Conservation (phyloP, 352 stramenopile species). For the Phytophthora colocasiae region DNA sequence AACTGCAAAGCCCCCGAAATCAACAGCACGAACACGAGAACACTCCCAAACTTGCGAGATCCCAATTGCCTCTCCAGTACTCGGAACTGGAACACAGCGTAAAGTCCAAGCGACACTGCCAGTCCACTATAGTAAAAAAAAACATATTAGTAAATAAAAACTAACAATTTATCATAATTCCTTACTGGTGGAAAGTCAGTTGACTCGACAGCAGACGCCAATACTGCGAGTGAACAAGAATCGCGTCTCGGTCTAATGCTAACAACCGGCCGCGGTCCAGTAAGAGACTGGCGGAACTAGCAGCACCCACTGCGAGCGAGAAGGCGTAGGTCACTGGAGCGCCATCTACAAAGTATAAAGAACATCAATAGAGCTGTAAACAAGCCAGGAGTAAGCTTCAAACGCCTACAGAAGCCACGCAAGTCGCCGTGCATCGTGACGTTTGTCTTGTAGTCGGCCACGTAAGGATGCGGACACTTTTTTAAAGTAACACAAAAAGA, state of each 20-base stretch:
- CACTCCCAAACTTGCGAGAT: slow-evolving; percentile 86
- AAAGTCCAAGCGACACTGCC: slow-evolving; percentile 80
- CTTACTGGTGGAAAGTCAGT: slow-evolving; percentile 79
- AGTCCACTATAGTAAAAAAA: slow-evolving; percentile 56
- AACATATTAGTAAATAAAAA: slow-evolving; percentile 19
- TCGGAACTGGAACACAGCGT: slow-evolving; percentile 88
- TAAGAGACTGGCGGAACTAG: slow-evolving; percentile 71
- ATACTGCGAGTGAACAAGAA: slow-evolving; percentile 65
- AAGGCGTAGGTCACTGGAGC: slow-evolving; percentile 83
- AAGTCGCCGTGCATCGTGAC: slow-evolving; percentile 78
- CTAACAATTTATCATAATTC: slow-evolving; percentile 1
- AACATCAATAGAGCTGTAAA: background rate
- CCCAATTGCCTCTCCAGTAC: slow-evolving; percentile 85
- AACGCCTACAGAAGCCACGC: slow-evolving; percentile 79
- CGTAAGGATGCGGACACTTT: slow-evolving; percentile 14
- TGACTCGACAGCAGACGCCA: slow-evolving; percentile 79
- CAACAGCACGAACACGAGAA: slow-evolving; percentile 69
- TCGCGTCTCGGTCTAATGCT: slow-evolving; percentile 56
- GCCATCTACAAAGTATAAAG: slow-evolving; percentile 51
- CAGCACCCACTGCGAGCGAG: slow-evolving; percentile 68
- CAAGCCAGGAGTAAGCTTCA: slow-evolving; percentile 19
- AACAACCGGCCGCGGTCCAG: slow-evolving; percentile 66
- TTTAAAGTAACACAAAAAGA: slow-evolving; percentile 1
- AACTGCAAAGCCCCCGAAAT: slow-evolving; percentile 59
- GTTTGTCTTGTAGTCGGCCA: slow-evolving; percentile 12